Evolutionary conservation across 495 filamentous ascomycete species (phyloP).

Genomic region (Xylaria longipes): DNA sequence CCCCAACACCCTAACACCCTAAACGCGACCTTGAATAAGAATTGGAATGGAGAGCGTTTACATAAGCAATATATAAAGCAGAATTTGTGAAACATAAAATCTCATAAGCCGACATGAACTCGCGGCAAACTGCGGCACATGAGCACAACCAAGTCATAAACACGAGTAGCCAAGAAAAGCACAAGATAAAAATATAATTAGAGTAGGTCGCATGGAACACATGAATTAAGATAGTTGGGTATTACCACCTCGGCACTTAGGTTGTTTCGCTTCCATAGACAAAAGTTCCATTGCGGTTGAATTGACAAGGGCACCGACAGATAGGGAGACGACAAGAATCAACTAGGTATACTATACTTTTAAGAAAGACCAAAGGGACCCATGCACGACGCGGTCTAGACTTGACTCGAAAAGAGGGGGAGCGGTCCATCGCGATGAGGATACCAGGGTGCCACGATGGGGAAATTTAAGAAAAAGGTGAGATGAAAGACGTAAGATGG

Average conservation of each 20-base stretch:
- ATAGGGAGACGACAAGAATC: background rate
- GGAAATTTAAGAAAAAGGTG: background rate
- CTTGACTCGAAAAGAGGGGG: background rate
- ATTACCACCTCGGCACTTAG: background rate
- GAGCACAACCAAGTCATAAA: background rate
- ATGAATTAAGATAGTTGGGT: background rate
- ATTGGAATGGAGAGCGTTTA: background rate
- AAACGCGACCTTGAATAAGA: background rate
- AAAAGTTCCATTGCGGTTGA: background rate
- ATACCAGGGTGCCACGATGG: slow-evolving; percentile 1
- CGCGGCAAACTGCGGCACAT: background rate
- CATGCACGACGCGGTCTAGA: background rate
- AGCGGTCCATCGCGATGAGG: background rate
- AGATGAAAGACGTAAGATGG: background rate
- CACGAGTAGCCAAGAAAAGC: background rate
- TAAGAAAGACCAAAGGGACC: background rate
- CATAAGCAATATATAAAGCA: background rate
- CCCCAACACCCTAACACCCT: background rate
- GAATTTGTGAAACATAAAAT: background rate
- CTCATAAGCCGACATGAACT: background rate
- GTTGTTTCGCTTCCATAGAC: background rate
- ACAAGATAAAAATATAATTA: background rate
- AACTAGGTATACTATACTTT: slow-evolving; percentile 7
- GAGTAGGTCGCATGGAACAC: background rate
- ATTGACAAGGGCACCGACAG: background rate